These are phyloP conservation scores for Stephania yunnanensis DNA, from an alignment of 164 flowering plant species.

Conservation along the genomic window DNA sequence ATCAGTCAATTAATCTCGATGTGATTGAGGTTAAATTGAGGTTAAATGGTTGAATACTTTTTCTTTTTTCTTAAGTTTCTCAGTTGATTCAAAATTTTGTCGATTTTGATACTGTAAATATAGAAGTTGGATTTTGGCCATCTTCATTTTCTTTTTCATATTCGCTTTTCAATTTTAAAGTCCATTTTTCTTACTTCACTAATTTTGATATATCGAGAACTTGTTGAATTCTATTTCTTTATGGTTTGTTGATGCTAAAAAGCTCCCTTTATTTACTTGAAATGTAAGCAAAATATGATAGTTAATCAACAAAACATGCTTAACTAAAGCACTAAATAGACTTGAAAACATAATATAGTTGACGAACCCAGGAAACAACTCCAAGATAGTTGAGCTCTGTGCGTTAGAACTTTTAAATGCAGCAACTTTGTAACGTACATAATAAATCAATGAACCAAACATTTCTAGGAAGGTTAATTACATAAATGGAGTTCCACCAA, in stretches of 20 bases:
- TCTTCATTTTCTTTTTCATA: no score
- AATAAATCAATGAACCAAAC: no score
- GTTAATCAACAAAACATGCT: background rate
- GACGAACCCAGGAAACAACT: background rate
- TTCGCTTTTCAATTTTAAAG: no score
- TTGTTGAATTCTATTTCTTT: background rate
- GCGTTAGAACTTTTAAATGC: background rate
- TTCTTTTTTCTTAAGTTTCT: no score
- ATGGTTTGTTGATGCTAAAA: no score
- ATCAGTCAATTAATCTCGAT: no score
- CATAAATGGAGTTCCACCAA: background rate
- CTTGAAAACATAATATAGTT: background rate
- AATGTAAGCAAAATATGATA: background rate
- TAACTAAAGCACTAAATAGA: background rate
- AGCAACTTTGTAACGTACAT: background rate
- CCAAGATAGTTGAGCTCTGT: background rate
- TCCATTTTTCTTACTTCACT: background rate
- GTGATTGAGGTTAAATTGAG: no score
- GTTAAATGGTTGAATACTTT: no score
- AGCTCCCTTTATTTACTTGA: background rate
- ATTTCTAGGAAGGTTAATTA: no score
- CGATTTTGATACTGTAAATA: no score
- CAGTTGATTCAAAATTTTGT: no score
- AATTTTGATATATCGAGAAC: background rate
- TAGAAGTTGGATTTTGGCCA: no score